A percentile compares a stretch with the other conserved stretches of the same genome.
phyloP scores from a whole-genome alignment of 148 eudicot genomes.

The Rhododendron henanense region DNA sequence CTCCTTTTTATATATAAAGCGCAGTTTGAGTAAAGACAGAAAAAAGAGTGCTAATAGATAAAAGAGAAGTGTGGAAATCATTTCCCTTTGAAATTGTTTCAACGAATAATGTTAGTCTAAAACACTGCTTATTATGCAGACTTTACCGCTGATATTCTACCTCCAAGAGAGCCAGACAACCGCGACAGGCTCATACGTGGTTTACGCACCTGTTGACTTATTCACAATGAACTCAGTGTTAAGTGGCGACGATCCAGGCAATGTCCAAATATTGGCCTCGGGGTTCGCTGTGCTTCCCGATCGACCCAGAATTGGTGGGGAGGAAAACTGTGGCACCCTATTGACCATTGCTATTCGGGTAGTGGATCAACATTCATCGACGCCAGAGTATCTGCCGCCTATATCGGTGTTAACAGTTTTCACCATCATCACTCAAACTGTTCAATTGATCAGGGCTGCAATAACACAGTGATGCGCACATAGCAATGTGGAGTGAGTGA shows the following conservation, averaged over 20 bases:
- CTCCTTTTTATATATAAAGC: no score
- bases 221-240: slow-evolving; percentile 22
- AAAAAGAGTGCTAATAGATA: no score
- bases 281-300: slow-evolving; percentile 44
- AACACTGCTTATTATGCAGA: slow-evolving; percentile 11
- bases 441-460: slow-evolving; percentile 26
- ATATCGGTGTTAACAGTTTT: slow-evolving; percentile 20
- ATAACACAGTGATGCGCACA: background rate
- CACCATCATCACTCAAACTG: slow-evolving; percentile 26
- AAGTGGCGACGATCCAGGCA: slow-evolving; percentile 21
- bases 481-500: background rate
- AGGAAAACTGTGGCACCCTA: slow-evolving; percentile 24
- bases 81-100: no score
- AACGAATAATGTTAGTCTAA: background rate
- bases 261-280: slow-evolving; percentile 36
- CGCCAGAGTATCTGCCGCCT: slow-evolving; percentile 23
- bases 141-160: slow-evolving; percentile 21
- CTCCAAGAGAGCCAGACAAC: slow-evolving; percentile 42
- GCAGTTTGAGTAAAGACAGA: no score
- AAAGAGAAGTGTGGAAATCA: no score
- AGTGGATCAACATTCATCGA: slow-evolving; percentile 22
- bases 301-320: background rate
- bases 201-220: slow-evolving; percentile 36
- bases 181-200: slow-evolving; percentile 28
- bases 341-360: slow-evolving; percentile 44